Percentiles rank a stretch among this genome's conserved stretches.
These are phyloP conservation scores for Neoscytalidium dimidiatum DNA, from an alignment of 2,329 filamentous ascomycete genomes.

Conservation along the genomic window DNA sequence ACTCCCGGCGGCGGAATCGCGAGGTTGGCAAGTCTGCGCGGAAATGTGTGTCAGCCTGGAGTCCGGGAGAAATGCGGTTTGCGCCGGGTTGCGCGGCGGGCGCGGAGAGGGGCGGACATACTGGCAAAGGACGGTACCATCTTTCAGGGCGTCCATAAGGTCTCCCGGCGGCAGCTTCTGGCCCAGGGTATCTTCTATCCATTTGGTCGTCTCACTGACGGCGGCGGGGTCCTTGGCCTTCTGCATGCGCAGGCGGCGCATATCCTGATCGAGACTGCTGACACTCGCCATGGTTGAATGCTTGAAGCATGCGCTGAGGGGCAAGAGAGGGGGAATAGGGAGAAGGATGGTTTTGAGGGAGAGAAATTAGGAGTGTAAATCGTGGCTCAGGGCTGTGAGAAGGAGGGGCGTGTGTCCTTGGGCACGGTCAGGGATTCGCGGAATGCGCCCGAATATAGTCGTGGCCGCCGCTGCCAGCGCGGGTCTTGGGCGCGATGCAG, in stretches of 20 bases:
- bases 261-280: conserved; percentile 88
- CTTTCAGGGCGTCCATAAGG: conserved; percentile 81
- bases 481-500: conserved; percentile 2
- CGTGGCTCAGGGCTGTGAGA: conserved; percentile 4
- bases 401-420: conserved; percentile 18
- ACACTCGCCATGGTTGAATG: conserved; percentile 78
- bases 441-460: conserved; percentile 12
- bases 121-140: conserved; percentile 93
- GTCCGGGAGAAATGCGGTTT: neutral
- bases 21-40: conserved; percentile 74
- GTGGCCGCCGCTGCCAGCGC: conserved; percentile 10
- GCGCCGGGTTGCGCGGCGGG: neutral
- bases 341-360: conserved; percentile 21
- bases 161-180: conserved; percentile 73
- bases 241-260: conserved; percentile 88
- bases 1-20: conserved; percentile 74
- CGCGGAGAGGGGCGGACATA: conserved; percentile 41
- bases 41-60: neutral
- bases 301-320: neutral
- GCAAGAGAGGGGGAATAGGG: conserved; percentile 4
- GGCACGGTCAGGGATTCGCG: conserved; percentile 13
- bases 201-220: conserved; percentile 78
- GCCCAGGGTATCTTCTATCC: conserved; percentile 82
- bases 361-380: conserved; percentile 6
- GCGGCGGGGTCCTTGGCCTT: conserved; percentile 93